phyloP scores from a whole-genome alignment of 148 eudicot species.

The Dianthus caryophyllus region DNA sequence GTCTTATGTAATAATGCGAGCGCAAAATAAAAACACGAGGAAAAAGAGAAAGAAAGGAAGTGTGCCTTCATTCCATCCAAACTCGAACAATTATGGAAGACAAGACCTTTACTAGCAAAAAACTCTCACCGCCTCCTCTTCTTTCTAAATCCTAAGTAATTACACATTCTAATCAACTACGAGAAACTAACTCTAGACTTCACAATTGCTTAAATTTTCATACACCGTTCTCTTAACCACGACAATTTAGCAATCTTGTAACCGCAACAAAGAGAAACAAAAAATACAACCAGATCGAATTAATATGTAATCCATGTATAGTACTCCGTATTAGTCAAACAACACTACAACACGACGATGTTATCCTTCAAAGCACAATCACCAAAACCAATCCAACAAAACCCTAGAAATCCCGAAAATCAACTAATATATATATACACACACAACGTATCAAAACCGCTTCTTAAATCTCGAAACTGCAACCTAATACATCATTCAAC shows the following conservation, averaged over 20 bases:
- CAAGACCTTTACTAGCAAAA: background rate
- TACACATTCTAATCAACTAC: background rate
- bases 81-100: background rate
- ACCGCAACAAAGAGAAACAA: background rate
- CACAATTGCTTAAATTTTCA: no score
- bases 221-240: no score
- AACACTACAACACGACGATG: background rate
- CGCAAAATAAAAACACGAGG: no score
- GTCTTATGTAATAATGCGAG: no score
- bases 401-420: background rate
- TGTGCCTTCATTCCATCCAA: background rate
- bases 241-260: no score
- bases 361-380: background rate
- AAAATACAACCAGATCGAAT: background rate
- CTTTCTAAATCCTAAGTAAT: background rate
- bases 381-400: background rate
- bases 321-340: background rate
- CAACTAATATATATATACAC: background rate
- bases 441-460: background rate
- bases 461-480: background rate
- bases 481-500: background rate
- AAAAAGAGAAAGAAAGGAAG: no score
- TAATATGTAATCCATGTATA: background rate
- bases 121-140: background rate
- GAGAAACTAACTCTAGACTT: background rate